phyloP scores from a whole-genome alignment of 2,329 filamentous ascomycete genomes.

The Taxawa tesnikishii region DNA sequence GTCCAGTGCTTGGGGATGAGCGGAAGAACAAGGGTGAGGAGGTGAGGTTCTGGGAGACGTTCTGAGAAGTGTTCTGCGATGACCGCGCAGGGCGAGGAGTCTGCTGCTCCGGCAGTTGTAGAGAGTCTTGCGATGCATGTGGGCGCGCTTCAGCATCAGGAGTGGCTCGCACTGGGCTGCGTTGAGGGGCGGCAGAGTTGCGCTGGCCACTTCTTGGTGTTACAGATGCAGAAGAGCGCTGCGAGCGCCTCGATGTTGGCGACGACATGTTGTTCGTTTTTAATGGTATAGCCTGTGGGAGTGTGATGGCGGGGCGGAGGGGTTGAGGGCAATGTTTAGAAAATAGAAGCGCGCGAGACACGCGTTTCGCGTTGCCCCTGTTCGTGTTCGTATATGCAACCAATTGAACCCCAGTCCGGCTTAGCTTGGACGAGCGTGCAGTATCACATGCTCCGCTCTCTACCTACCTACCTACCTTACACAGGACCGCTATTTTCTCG shows the following conservation, averaged over 20 bases:
- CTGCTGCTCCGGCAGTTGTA: slow-evolving; percentile 22
- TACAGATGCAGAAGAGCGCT: slow-evolving; percentile 41
- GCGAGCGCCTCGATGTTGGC: slow-evolving; percentile 42
- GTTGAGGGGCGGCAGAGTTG: slow-evolving; percentile 42
- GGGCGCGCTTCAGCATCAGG: slow-evolving; percentile 30
- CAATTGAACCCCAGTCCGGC: too few relatives aligned
- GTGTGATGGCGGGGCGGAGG: too few relatives aligned
- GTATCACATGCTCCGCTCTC: too few relatives aligned
- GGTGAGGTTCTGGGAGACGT: slow-evolving; percentile 24
- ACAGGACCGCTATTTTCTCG: too few relatives aligned
- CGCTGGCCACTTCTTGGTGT: slow-evolving; percentile 42
- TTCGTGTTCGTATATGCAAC: too few relatives aligned
- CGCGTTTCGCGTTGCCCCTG: too few relatives aligned
- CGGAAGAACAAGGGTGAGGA: slow-evolving; percentile 76
- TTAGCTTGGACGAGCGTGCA: too few relatives aligned
- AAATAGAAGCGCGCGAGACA: too few relatives aligned
- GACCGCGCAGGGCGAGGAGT: slow-evolving; percentile 33
- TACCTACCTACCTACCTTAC: too few relatives aligned
- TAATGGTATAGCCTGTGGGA: too few relatives aligned
- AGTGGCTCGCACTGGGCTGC: slow-evolving; percentile 29
- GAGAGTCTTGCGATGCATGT: slow-evolving; percentile 25
- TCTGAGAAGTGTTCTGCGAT: slow-evolving; percentile 30
- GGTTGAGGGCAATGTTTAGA: too few relatives aligned
- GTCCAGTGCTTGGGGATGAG: slow-evolving; percentile 45
- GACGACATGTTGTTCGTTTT: slow-evolving; percentile 47